Evolutionary conservation across 2,329 filamentous ascomycete genomes (phyloP), one percentile per base, ranked within the genome.

Genomic region (Aspergillus neoniger): DNA sequence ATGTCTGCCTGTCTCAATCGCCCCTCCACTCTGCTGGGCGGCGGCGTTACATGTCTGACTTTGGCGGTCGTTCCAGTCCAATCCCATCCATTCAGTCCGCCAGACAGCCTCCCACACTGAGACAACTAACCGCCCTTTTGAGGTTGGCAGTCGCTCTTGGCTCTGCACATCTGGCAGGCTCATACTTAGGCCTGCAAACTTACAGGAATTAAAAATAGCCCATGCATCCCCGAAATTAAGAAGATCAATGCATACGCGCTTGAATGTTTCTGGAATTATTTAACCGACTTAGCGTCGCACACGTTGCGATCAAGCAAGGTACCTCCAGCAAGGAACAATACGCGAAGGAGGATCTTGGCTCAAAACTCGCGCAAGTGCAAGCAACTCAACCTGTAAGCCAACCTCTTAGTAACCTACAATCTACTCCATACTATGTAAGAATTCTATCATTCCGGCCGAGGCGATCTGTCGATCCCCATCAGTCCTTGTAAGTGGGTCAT

Each of bases 401-500:
- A 50, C 47, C 17, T 30, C 7, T 7, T 12, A 44, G 41, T 44
- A 23, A 44, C 17, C 41, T 21, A 44, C 17, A 17, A 8, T 10
- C n/a, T 21, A 21, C 41, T 21, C 21, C 41, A 12, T 21, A 17
- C 41, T 12, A 23, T 36, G 32, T 36, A 36, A 36, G 32, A 15
- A 36, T 36, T 36, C 5, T 36, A 36, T 36, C 32, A 36, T 36
- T 15, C 56, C 61, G 55, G 59, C 52, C 61, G 55, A 59, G 57
- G 44, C 19, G 21, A 17, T 36, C 30, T 53, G 58, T 52, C 55
- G 65, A 68, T 64, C 65, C 56, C 60, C 57, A 57, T 56, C 49
- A 53, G 48, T 51, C 44, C 21, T 58, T 30, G 12, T 43, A 48
- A 17, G 65, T 67, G 66, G 66, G 65, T 68, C 65, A 53, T 41